Conservation (phyloP, 1,284 basidiomycete genomes). For the Irpex sp. region DNA sequence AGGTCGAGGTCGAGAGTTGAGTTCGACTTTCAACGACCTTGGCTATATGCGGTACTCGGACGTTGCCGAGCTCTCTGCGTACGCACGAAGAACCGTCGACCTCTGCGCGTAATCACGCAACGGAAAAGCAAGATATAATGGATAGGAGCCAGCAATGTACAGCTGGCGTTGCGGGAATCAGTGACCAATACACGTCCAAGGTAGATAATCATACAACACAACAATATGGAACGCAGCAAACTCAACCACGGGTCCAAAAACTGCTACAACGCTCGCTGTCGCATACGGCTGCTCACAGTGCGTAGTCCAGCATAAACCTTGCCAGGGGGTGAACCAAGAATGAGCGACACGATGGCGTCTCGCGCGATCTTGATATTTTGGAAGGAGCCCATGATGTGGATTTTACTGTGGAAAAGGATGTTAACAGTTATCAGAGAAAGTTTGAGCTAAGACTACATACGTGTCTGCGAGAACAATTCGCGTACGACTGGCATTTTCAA, state of each 20-base stretch:
- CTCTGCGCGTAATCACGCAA: background rate
- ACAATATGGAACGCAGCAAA: background rate
- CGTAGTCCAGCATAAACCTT: slow-evolving; percentile 93
- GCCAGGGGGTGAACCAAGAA: slow-evolving; percentile 93
- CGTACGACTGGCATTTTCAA: slow-evolving; percentile 95
- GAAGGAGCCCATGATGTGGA: slow-evolving; percentile 92
- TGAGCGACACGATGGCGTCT: slow-evolving; percentile 93
- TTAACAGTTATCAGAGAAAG: background rate
- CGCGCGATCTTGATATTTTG: slow-evolving; percentile 97
- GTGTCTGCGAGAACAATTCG: slow-evolving; percentile 97
- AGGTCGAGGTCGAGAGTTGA: background rate
- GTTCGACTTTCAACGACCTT: background rate
- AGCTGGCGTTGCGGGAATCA: too few relatives aligned
- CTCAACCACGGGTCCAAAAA: background rate
- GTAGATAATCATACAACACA: background rate
- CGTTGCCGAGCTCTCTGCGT: background rate
- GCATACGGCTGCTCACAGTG: slow-evolving; percentile 91
- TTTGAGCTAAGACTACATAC: slow-evolving; percentile 36
- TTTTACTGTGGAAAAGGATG: slow-evolving; percentile 57
- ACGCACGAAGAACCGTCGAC: background rate
- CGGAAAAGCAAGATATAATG: too few relatives aligned
- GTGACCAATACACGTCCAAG: background rate
- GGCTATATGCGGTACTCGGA: background rate
- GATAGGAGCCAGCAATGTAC: too few relatives aligned
- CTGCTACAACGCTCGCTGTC: slow-evolving; percentile 75